Conservation (phyloP, 495 filamentous ascomycete genomes). For the Penicillium lagena region DNA sequence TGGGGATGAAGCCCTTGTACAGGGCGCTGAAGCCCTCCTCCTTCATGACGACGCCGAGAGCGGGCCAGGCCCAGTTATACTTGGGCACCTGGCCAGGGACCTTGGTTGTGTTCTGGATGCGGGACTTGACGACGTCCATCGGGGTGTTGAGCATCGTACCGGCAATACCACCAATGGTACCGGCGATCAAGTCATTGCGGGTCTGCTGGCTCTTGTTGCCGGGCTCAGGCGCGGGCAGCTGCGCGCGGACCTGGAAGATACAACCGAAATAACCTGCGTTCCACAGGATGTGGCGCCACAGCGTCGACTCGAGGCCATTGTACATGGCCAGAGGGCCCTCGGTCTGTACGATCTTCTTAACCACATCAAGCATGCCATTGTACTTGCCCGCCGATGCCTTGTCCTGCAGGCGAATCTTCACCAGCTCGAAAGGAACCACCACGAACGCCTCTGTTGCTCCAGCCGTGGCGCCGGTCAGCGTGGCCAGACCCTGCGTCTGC, state of each 20-base stretch:
- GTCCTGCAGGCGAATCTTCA: slow-evolving; percentile 96
- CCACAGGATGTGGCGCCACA: slow-evolving; percentile 97
- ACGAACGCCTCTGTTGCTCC: slow-evolving; percentile 96
- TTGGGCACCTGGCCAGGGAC: slow-evolving; percentile 73
- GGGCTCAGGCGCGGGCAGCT: slow-evolving; percentile 66
- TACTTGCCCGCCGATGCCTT: slow-evolving; percentile 91
- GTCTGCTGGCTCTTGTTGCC: slow-evolving; percentile 73
- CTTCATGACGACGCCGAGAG: slow-evolving; percentile 74
- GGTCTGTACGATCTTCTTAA: slow-evolving; percentile 72
- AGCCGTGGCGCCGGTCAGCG: slow-evolving; percentile 88
- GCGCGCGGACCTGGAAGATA: slow-evolving; percentile 87
- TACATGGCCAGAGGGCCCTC: slow-evolving; percentile 89
- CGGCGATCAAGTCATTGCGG: slow-evolving; percentile 79
- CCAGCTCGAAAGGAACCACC: slow-evolving; percentile 87
- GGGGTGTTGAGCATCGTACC: slow-evolving; percentile 95
- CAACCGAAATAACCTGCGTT: slow-evolving; percentile 97
- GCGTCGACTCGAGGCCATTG: slow-evolving; percentile 90
- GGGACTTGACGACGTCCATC: slow-evolving; percentile 95
- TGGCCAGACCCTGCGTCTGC: slow-evolving; percentile 84
- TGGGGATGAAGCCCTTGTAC: slow-evolving; percentile 97
- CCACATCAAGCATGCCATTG: slow-evolving; percentile 85
- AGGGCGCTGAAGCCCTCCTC: slow-evolving; percentile 90
- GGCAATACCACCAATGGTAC: slow-evolving; percentile 79
- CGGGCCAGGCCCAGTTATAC: slow-evolving; percentile 97
- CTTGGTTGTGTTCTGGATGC: slow-evolving; percentile 89